These are phyloP conservation scores for Aureobasidium lini DNA, from an alignment of 2,329 filamentous ascomycete genomes.

Conservation along the genomic window DNA sequence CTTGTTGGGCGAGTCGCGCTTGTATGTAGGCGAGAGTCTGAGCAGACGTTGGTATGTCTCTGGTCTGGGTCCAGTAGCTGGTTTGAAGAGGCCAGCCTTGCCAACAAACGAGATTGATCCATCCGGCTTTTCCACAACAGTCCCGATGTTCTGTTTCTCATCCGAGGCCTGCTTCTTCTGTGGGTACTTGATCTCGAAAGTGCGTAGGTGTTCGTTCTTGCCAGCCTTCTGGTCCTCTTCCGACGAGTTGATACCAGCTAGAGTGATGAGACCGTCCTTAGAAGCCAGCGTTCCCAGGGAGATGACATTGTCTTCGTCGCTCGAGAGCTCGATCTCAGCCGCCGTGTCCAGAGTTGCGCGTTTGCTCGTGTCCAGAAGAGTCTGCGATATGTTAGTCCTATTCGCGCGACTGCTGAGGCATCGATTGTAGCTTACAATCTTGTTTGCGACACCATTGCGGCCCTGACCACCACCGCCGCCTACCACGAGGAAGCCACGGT, in stretches of 20 bases:
- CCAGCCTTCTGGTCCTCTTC: slow-evolving; percentile 63
- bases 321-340: slow-evolving; percentile 69
- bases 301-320: slow-evolving; percentile 82
- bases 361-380: slow-evolving; percentile 64
- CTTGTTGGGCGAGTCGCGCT: slow-evolving; percentile 43
- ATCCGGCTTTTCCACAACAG: slow-evolving; percentile 23
- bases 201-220: slow-evolving; percentile 76
- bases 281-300: slow-evolving; percentile 64
- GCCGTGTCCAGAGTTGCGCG: slow-evolving; percentile 54
- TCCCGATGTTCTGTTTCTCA: slow-evolving; percentile 27
- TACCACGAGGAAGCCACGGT: slow-evolving; percentile 68
- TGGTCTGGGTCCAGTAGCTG: slow-evolving; percentile 36
- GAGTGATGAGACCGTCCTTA: slow-evolving; percentile 46
- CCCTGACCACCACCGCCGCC: slow-evolving; percentile 82
- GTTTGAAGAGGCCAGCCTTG: slow-evolving; percentile 45
- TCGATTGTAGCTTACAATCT: slow-evolving; percentile 55
- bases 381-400: slow-evolving; percentile 37
- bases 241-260: slow-evolving; percentile 80
- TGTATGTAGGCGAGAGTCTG: slow-evolving; percentile 48
- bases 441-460: slow-evolving; percentile 75
- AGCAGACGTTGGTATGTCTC: slow-evolving; percentile 55
- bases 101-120: slow-evolving; percentile 40
- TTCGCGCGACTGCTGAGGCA: not conserved
- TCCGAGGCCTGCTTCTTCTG: slow-evolving; percentile 36
- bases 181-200: slow-evolving; percentile 58